phyloP scores from a whole-genome alignment of 1,284 basidiomycete genomes.

The Microbotryum scabiosae region DNA sequence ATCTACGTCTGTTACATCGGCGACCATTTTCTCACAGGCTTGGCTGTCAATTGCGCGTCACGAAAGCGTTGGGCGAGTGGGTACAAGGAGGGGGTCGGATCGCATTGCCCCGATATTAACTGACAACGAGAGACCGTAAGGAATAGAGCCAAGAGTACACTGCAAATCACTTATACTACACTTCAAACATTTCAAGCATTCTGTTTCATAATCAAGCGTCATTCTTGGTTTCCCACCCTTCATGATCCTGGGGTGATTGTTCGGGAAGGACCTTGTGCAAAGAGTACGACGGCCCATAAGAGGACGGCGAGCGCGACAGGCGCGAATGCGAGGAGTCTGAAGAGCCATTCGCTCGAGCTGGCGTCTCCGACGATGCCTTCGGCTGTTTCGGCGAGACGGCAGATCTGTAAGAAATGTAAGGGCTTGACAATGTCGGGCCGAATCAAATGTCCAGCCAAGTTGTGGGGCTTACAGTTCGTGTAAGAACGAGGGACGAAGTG shows the following conservation, averaged over 20 bases:
- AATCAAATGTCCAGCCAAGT: no score
- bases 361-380: conserved; percentile 40
- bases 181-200: no score
- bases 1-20: background rate
- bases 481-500: no score
- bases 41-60: conserved; percentile 26
- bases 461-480: no score
- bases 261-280: conserved; percentile 17
- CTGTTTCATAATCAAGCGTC: no score
- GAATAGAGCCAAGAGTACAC: no score
- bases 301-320: conserved; percentile 41
- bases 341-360: conserved; percentile 38
- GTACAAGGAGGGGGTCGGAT: conserved; percentile 15
- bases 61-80: conserved; percentile 25
- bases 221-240: no score
- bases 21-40: background rate
- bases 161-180: no score
- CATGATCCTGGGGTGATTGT: background rate
- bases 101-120: conserved; percentile 19
- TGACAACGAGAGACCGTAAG: no score
- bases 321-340: conserved; percentile 40
- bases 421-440: conserved; percentile 32
- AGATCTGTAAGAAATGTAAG: conserved; percentile 38
- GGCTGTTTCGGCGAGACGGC: conserved; percentile 43
- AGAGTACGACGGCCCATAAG: conserved; percentile 33